These are phyloP conservation scores for Botryosphaeria agaves DNA, from an alignment of 2,329 filamentous ascomycete genomes.

Conservation along the genomic window DNA sequence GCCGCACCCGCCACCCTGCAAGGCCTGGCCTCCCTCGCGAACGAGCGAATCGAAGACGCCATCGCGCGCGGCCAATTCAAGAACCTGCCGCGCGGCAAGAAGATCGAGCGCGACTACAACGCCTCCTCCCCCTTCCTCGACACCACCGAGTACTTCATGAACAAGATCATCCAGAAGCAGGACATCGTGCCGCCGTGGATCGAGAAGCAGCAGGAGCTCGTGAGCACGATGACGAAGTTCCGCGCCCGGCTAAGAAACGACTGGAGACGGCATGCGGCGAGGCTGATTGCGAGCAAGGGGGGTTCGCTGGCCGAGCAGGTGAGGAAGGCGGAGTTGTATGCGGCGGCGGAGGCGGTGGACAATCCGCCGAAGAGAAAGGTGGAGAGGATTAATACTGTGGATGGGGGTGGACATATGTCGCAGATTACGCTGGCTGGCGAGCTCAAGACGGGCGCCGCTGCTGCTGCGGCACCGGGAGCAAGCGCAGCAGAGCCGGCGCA, in stretches of 20 bases:
- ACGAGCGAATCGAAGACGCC: constrained; percentile 84
- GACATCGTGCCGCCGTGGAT: constrained; percentile 97
- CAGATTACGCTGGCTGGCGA: constrained; percentile 29
- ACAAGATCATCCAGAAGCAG: constrained; percentile 94
- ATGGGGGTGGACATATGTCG: constrained; percentile 26
- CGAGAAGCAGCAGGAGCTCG: constrained; percentile 88
- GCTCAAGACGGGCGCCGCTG: constrained; percentile 16
- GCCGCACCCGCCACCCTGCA: constrained; percentile 59
- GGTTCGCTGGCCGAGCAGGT: constrained; percentile 61
- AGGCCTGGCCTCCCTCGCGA: constrained; percentile 68
- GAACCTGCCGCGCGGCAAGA: constrained; percentile 65
- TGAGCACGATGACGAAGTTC: constrained; percentile 51
- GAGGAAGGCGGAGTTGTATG: constrained; percentile 51
- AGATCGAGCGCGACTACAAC: constrained; percentile 63
- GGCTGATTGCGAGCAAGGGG: constrained; percentile 60
- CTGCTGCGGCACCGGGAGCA: constrained; percentile 2
- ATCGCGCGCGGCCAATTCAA: constrained; percentile 82
- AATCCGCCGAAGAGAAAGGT: constrained; percentile 36
- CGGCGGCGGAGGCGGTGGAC: constrained; percentile 49
- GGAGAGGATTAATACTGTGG: constrained; percentile 26
- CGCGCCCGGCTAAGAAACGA: constrained; percentile 58
- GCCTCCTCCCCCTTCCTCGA: constrained; percentile 82
- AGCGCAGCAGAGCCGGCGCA: constrained; percentile 5
- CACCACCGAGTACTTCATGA: constrained; percentile 95
- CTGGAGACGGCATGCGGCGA: constrained; percentile 69